Evolutionary conservation across 2,329 filamentous ascomycete genomes (phyloP).

Genomic region (Trichoderma breve): DNA sequence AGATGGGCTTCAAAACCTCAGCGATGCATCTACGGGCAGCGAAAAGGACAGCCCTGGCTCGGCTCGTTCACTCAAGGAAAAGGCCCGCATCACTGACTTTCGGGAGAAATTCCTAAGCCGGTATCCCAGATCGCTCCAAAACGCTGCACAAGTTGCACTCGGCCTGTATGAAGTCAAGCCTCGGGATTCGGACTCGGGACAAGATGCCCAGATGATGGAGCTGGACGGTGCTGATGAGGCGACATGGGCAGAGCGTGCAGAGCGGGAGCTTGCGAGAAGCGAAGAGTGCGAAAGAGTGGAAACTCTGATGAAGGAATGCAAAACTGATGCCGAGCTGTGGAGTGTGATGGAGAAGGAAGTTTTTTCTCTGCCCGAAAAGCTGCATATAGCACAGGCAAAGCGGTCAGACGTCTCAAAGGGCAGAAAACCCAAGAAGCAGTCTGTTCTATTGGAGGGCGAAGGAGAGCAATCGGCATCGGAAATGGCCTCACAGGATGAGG

Average conservation of each 20-base stretch:
- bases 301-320: conserved; percentile 50
- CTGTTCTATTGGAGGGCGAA: conserved; percentile 14
- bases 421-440: conserved; percentile 17
- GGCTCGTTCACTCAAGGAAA: conserved; percentile 35
- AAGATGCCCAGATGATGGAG: conserved; percentile 29
- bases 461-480: conserved; percentile 14
- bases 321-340: conserved; percentile 66
- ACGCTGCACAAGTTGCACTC: conserved; percentile 40
- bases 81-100: conserved; percentile 33
- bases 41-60: neutral
- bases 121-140: conserved; percentile 41
- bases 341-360: conserved; percentile 64
- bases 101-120: conserved; percentile 37
- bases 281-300: conserved; percentile 54
- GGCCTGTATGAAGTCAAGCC: conserved; percentile 39
- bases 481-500: conserved; percentile 21
- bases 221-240: conserved; percentile 33
- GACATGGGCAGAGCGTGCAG: conserved; percentile 35
- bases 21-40: neutral
- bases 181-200: conserved; percentile 22
- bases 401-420: conserved; percentile 12
- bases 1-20: neutral
- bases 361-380: conserved; percentile 56
- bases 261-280: conserved; percentile 39
- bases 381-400: conserved; percentile 48